Evolutionary conservation across 805 yeast species (phyloP).

Genomic region (Torulaspora franciscae): DNA sequence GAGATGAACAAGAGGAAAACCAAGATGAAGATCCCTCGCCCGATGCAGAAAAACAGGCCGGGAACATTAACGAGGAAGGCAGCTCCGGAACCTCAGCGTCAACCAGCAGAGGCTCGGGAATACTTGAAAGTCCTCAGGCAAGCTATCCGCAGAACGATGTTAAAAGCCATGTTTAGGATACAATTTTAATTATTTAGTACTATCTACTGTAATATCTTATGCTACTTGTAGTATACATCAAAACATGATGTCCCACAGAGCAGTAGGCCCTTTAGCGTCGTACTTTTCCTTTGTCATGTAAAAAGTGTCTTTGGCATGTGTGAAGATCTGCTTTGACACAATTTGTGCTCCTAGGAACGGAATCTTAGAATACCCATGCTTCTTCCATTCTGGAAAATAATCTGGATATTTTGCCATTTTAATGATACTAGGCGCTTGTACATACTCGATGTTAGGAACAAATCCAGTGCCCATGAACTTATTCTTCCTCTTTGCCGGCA

Average conservation of each 20-base stretch:
- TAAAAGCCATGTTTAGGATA: background rate
- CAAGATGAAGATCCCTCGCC: constrained; percentile 1
- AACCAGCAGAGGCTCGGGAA: no score
- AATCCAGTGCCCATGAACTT: constrained; percentile 31
- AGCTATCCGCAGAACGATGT: background rate
- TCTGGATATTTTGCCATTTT: constrained; percentile 73
- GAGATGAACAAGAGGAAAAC: constrained; percentile 22
- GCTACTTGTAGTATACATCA: constrained; percentile 12
- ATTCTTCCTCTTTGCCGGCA: constrained; percentile 30
- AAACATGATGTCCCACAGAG: constrained; percentile 63
- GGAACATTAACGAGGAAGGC: background rate
- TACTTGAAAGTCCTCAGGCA: no score
- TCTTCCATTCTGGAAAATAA: constrained; percentile 93
- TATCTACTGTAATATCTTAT: background rate
- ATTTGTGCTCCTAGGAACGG: constrained; percentile 84
- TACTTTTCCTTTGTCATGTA: constrained; percentile 68
- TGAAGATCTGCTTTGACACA: constrained; percentile 77
- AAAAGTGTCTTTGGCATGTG: constrained; percentile 56
- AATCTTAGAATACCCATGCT: constrained; percentile 67
- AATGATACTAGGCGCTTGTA: constrained; percentile 78
- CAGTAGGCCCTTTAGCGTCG: constrained; percentile 73
- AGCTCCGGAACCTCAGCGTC: background rate
- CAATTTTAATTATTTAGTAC: background rate
- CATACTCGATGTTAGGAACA: constrained; percentile 32
- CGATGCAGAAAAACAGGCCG: constrained; percentile 8